phyloP scores from a whole-genome alignment of 306 rosid genomes.

The Mimosa bimucronata region DNA sequence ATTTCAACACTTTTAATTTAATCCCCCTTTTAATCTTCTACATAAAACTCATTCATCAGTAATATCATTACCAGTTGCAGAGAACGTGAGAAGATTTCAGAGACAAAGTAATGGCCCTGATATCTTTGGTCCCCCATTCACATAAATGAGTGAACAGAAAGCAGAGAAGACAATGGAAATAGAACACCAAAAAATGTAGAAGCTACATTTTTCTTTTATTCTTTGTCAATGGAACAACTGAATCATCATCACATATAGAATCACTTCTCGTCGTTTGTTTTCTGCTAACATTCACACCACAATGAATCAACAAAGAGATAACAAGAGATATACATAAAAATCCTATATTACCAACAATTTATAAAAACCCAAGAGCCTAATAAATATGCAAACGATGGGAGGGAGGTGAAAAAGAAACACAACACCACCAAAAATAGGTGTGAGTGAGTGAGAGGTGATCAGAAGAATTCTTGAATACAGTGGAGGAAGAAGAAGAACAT shows the following conservation, averaged over 20 bases:
- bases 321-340: constrained; percentile 70
- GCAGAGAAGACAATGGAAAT: constrained; percentile 31
- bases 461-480: constrained; percentile 56
- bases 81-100: not conserved
- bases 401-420: constrained; percentile 1
- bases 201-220: constrained; percentile 49
- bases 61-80: constrained; percentile 22
- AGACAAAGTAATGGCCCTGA: constrained; percentile 27
- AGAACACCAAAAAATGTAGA: constrained; percentile 38
- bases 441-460: constrained; percentile 36
- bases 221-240: constrained; percentile 58
- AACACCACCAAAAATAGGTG: constrained; percentile 50
- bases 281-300: constrained; percentile 64
- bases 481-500: constrained; percentile 33
- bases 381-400: constrained; percentile 38
- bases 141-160: constrained; percentile 37
- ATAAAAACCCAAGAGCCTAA: constrained; percentile 49
- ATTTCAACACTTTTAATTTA: not conserved
- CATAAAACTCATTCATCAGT: not conserved
- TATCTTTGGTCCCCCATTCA: constrained; percentile 29
- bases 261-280: constrained; percentile 47
- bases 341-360: constrained; percentile 59
- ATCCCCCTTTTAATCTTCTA: not conserved
- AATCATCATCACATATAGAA: constrained; percentile 61
- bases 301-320: constrained; percentile 61